Evolutionary conservation across 345 rosid genomes (phyloP), one percentile per base, ranked within the genome.

Genomic region (Eutrema heterophyllum): DNA sequence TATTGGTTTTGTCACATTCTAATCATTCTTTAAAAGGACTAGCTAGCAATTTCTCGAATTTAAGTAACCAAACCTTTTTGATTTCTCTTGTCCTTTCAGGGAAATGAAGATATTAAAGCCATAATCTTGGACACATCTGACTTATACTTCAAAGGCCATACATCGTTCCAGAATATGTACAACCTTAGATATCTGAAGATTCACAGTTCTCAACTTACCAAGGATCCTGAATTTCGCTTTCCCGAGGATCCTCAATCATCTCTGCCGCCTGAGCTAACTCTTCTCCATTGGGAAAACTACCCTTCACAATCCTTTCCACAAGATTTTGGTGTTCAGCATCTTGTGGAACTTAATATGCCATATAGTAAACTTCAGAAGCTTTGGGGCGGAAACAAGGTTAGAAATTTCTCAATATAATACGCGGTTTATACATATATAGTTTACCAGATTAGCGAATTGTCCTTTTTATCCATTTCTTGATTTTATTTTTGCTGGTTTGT

Each of bases 241-340:
- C 60, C 58, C 55, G 29, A 51, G 55, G 55, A 30, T 2, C n/a
- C 26, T 50, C 6, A 21, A 4, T 53, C 18, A n/a, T n/a, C n/a
- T 29, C 16, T 53, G 16, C 62, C 67, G 3, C 15, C 7, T 30
- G 48, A 67, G 21, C 14, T 81, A 30, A 12, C 71, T 6, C 7
- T 63, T 45, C 26, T 78, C 8, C 66, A 65, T 3, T 81, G 81
- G 77, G 10, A 10, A 9, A 9, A 43, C 27, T 81, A 30, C 35
- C 79, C 72, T 29, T 56, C 45, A 10, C 60, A 32, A 72, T 56
- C 68, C 2, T 67, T 80, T 35, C 75, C 75, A 38, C 55, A 75
- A 15, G 36, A 44, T 8, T 68, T 76, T 26, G n/a, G 18, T 60
- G 7, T 9, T 0, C 55, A 64, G 2, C 21, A 59, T 6, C n/a